Evolutionary conservation across 2,329 filamentous ascomycete genomes (phyloP).

Genomic region (Biscogniauxia sp.): DNA sequence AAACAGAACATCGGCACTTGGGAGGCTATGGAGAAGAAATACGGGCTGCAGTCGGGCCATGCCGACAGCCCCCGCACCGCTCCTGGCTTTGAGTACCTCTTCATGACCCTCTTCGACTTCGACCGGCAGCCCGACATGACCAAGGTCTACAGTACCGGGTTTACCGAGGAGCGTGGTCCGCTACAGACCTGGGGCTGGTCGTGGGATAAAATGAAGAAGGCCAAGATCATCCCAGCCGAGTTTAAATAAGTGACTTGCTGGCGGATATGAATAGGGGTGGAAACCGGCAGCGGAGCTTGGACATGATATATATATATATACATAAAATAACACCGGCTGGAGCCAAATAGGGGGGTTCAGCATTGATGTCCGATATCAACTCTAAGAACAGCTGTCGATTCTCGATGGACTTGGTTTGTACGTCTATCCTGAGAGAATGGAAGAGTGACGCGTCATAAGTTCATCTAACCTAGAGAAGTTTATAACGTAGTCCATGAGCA

Average conservation of each 20-base stretch:
- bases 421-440: too few relatives aligned
- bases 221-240: conserved; percentile 6
- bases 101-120: conserved; percentile 36
- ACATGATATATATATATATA: too few relatives aligned
- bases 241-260: background rate
- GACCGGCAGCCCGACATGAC: conserved; percentile 35
- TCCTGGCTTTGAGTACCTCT: conserved; percentile 31
- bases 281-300: too few relatives aligned
- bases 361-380: too few relatives aligned
- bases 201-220: conserved; percentile 4
- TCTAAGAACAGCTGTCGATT: too few relatives aligned
- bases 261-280: too few relatives aligned
- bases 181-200: background rate
- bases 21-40: conserved; percentile 32
- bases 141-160: conserved; percentile 23
- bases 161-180: conserved; percentile 1
- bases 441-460: too few relatives aligned
- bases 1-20: conserved; percentile 33
- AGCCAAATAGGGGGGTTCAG: too few relatives aligned
- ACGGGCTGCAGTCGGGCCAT: conserved; percentile 31
- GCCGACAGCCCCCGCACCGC: conserved; percentile 32
- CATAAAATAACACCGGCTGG: too few relatives aligned
- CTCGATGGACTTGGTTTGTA: too few relatives aligned
- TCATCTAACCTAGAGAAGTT: too few relatives aligned
- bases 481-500: too few relatives aligned